Evolutionary conservation across 179 eudicot species (phyloP).

Genomic region (Carnegiea gigantea): DNA sequence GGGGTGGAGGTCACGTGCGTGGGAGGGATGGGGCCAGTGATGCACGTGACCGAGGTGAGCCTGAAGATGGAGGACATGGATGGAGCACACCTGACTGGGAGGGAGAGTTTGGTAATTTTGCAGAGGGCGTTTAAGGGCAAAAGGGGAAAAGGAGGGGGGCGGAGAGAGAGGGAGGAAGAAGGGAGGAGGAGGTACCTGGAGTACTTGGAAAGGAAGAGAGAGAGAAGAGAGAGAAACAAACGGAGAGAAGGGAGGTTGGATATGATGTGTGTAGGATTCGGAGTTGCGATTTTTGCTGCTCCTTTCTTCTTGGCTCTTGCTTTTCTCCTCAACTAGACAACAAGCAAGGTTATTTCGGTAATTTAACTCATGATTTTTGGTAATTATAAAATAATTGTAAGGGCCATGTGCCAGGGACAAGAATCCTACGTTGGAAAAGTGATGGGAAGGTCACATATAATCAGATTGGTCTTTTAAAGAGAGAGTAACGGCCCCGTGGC

Average conservation of each 20-base stretch:
- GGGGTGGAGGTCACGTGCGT: slow-evolving; percentile 67
- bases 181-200: slow-evolving; percentile 45
- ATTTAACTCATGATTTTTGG: too few relatives aligned
- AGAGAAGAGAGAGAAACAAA: slow-evolving; percentile 51
- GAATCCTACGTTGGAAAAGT: too few relatives aligned
- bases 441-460: too few relatives aligned
- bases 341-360: not conserved
- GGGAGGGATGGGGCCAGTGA: slow-evolving; percentile 34
- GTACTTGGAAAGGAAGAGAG: slow-evolving; percentile 54
- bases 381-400: too few relatives aligned
- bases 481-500: too few relatives aligned
- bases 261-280: slow-evolving; percentile 53
- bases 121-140: slow-evolving; percentile 52
- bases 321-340: not conserved
- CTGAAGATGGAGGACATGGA: slow-evolving; percentile 74
- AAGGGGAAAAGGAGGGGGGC: slow-evolving; percentile 35
- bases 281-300: slow-evolving; percentile 38
- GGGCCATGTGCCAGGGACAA: too few relatives aligned
- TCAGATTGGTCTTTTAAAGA: too few relatives aligned
- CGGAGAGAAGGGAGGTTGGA: slow-evolving; percentile 63
- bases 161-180: slow-evolving; percentile 12
- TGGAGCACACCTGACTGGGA: slow-evolving; percentile 60
- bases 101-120: slow-evolving; percentile 72
- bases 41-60: slow-evolving; percentile 77
- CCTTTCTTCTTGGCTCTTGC: slow-evolving; percentile 22